These are phyloP conservation scores for Dissoconium aciculare DNA, from an alignment of 2,329 filamentous ascomycete genomes.

Conservation along the genomic window DNA sequence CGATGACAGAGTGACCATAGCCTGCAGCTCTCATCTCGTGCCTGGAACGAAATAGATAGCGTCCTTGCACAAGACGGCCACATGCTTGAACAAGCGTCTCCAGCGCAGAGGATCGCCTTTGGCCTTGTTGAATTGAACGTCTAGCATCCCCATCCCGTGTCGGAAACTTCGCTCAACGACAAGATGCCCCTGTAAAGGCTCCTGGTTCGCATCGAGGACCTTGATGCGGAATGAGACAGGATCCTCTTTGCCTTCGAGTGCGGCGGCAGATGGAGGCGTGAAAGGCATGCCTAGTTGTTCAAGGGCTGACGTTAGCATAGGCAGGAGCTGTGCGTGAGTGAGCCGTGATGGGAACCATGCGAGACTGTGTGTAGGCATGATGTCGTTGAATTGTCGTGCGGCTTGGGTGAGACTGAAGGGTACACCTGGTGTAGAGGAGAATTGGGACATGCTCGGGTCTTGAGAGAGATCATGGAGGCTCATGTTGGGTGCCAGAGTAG, in stretches of 20 bases:
- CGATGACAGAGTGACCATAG: no score
- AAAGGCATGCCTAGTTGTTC: slow-evolving; percentile 74
- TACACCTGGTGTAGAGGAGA: slow-evolving; percentile 62
- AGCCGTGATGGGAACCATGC: slow-evolving; percentile 86
- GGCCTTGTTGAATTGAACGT: slow-evolving; percentile 82
- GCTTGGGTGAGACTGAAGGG: slow-evolving; percentile 78
- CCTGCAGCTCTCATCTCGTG: no score
- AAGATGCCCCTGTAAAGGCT: slow-evolving; percentile 60
- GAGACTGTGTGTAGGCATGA: slow-evolving; percentile 72
- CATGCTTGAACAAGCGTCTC: slow-evolving; percentile 90
- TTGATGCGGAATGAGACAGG: slow-evolving; percentile 48
- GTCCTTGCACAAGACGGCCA: slow-evolving; percentile 77
- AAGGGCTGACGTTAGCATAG: slow-evolving; percentile 65
- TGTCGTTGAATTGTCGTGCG: slow-evolving; percentile 76
- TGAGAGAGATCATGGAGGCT: slow-evolving; percentile 48
- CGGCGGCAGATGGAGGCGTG: slow-evolving; percentile 27
- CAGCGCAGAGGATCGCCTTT: slow-evolving; percentile 96
- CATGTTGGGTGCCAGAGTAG: background rate
- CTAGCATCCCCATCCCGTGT: slow-evolving; percentile 48
- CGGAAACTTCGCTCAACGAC: slow-evolving; percentile 43
- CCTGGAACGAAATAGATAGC: no score
- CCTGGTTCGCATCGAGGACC: slow-evolving; percentile 56
- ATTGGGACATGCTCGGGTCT: slow-evolving; percentile 73
- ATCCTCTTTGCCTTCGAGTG: slow-evolving; percentile 34
- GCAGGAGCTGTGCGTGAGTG: slow-evolving; percentile 57